Base-by-base conservation (phyloP, 2,329 filamentous ascomycete species). In the Diaporthe caulivora region DNA sequence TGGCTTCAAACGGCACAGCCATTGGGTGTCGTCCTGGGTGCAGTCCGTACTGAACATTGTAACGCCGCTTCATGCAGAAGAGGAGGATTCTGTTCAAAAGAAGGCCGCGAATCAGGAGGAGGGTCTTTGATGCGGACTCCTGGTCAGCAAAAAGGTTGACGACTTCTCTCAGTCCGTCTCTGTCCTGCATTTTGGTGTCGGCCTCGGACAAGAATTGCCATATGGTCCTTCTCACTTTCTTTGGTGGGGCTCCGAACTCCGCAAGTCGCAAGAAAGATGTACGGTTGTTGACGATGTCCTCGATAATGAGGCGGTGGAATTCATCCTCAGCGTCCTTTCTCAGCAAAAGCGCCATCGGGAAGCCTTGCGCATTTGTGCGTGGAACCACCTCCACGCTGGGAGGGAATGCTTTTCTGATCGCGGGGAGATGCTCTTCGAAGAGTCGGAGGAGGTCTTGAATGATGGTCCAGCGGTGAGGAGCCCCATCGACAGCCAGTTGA, bases 1-100 rank as follows among this genome's bases (percentile, higher is more conserved):
- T 94, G 0, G 91, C 90, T 15, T 89, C 85, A 64, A 87, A 94
- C 0, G 92, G 92, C 0, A 94, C 92, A 0, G 92, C 92, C 7
- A 93, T 87, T 0, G 90, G 90, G 53, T 87, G 83, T 18, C 92
- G 85, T 0, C 75, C 58, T 0, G 88, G 86, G 75, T 91, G 86
- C 0, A 92, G 80, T 0, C 90, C 90, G 60, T 92, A 95, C 55
- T 89, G 85, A 0, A 95, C 92, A 37, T 92, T 91, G 88, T 89
- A 94, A 5, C 90, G 82, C 78, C 93, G 93, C 67, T 88, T 88
- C 0, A 93, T 78, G 3, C 85, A 87, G 34, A 91, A 86, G 1
- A 89, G 78, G 0, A 95, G 80, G 3, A 95, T 89, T 0, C 88
- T 83, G 71, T 91, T 86, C 0, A 89, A 85, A 0, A 95, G 78